Conservation (phyloP, 345 rosid genomes). For the Brassica cretica region DNA sequence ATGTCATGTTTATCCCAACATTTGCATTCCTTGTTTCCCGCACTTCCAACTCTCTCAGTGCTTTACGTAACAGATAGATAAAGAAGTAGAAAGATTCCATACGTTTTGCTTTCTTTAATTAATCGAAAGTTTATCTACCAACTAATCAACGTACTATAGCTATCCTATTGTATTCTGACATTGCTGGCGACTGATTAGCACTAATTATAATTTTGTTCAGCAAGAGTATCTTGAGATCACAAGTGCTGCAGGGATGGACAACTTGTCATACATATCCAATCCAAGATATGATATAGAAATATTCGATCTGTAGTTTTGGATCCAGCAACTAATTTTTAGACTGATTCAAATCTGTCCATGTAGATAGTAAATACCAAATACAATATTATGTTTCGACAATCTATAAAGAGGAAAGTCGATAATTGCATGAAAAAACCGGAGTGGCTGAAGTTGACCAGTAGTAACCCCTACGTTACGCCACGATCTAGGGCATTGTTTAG, state of each 20-base stretch:
- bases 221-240: background rate
- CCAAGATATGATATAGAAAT: background rate
- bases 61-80: slow-evolving; percentile 36
- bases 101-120: slow-evolving; percentile 32
- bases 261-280: background rate
- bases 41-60: slow-evolving; percentile 33
- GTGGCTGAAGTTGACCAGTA: background rate
- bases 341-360: background rate
- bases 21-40: slow-evolving; percentile 43
- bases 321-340: background rate
- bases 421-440: background rate
- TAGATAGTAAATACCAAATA: background rate
- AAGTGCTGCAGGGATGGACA: background rate
- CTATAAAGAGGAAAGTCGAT: background rate
- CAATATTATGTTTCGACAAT: background rate
- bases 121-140: slow-evolving; percentile 10
- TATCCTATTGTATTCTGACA: background rate
- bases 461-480: slow-evolving; percentile 24
- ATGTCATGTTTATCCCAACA: slow-evolving; percentile 46
- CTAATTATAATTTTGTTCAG: background rate
- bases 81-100: slow-evolving; percentile 38
- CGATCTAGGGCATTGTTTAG: background rate
- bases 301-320: background rate
- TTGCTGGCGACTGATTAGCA: slow-evolving; percentile 21
- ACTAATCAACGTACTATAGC: slow-evolving; percentile 12